Base-by-base conservation (phyloP, 148 eudicot species). In the Nyssa sinensis region DNA sequence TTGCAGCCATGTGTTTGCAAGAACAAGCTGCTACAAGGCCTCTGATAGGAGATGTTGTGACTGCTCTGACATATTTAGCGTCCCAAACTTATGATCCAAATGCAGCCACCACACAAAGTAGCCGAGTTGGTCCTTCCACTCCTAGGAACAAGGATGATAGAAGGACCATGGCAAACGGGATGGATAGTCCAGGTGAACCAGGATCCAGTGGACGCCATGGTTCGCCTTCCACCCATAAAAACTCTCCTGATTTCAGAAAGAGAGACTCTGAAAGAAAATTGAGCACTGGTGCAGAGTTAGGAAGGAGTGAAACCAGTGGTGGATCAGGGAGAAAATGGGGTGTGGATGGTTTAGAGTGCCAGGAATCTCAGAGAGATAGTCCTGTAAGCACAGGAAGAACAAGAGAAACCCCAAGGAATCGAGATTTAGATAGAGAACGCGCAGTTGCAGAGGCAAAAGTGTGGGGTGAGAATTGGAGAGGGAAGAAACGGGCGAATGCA, bases 1-100 rank as follows among this genome's bases (percentile, higher is more conserved):
- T 95, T 75, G 98, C 99, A 28, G 99, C 98, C 44, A 95, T 95
- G 99, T 95, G 99, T 74, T 81, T 95, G 74, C 99, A 95, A 76
- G 98, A 95, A 82, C 99, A 95, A 75, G 99, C 98, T 27, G 90
- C 98, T 69, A 95, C 98, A 10, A 78, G 99, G 62, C 99, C 99
- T 73, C 85, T 93, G 9, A 95, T 95, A 0, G 98, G 94, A 61
- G 99, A 95, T 33, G 98, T 95, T 23, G 99, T 95, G 31, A 95
- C 99, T 1, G 99, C 98, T 34, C 85, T 95, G 29, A 80, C 91
- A 19, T 95, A 93, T 71, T 81, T 95, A 76, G 98, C 99, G 9
- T 93, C 97, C 62, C 98, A 95, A 87, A 85, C 89, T 14, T 95
- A 88, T 27, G 94, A 92, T 69, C 99, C 99, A 28, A 88, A 81